Conservation (phyloP, 257 asterid genomes). For the Forsythia viridissima region DNA sequence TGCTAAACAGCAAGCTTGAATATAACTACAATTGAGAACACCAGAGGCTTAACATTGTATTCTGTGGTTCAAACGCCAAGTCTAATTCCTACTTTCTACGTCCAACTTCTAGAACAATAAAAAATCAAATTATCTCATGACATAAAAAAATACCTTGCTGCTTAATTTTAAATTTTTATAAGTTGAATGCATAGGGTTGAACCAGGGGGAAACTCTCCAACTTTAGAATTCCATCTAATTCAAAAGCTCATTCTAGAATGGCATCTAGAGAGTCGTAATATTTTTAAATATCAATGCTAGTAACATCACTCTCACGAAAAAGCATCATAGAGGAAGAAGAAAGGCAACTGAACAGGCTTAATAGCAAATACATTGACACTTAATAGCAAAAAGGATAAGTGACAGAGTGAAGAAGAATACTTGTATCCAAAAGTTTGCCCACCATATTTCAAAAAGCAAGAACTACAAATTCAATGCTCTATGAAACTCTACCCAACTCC, state of each 20-base stretch:
- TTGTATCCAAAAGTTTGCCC: background rate
- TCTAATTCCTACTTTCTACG: background rate
- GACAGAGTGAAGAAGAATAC: background rate
- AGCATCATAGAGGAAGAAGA: background rate
- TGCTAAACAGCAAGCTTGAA: background rate
- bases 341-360: background rate
- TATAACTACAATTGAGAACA: background rate
- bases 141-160: background rate
- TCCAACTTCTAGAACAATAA: background rate
- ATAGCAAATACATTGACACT: background rate
- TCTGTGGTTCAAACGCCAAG: background rate
- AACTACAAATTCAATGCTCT: background rate
- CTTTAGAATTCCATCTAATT: background rate
- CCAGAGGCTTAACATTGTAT: background rate
- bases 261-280: background rate
- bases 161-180: background rate
- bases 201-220: background rate
- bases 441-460: background rate
- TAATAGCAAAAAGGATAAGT: background rate
- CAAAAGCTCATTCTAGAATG: background rate
- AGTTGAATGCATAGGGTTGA: background rate
- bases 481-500: background rate
- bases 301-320: background rate
- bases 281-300: background rate
- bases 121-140: background rate